Base-by-base conservation (phyloP, 2,329 filamentous ascomycete species). In the Tolypocladium guangdongense region DNA sequence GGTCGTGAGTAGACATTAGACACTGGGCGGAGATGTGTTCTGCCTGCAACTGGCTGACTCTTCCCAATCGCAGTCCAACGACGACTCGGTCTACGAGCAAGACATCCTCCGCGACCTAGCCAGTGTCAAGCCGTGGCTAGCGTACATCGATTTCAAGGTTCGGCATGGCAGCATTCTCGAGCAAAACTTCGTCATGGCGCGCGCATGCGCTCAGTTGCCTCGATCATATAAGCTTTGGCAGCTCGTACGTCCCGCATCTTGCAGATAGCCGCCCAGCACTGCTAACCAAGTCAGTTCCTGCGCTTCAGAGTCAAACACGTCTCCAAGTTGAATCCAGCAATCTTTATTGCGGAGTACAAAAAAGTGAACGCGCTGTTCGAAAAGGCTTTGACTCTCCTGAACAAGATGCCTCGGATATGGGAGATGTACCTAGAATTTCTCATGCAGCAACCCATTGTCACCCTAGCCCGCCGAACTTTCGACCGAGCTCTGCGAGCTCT, bases 361-460 rank as follows among this genome's bases (percentile, higher is more conserved):
- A 99, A 97, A 71, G 90, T 97, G 67, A 99, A 99, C 68, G 80
- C 88, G 52, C 82, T 97, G 41, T 99, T 96, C 67, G 93, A 99
- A 73, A 82, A 89, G 61, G 91, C 93, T 4, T 75, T 99, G 51
- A 88, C 96, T 55, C 78, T 99, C 41, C 80, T 99, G 57, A 96
- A 99, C 74, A 99, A 99, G 74, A 99, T 99, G 93, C 93, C 95
- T 27, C 82, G 84, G 60, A 93, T 99, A 66, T 99, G 93, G 95
- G 91, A 96, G 68, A 89, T 97, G 84, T 99, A 96, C 68, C 83
- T 99, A 57, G 81, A 81, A 49, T 97, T 99, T 66, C 77, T 99
- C 54, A 83, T 92, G 66, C 83, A 88, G 64, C 93, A 99, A 68
- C 93, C 93, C n/a, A 75, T 95, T 52, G 84, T 99, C 56, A 96